Percentiles rank a stretch among this genome's conserved stretches.
Evolutionary conservation across 1,284 basidiomycete genomes (phyloP).

Genomic region (Leccinum pallidistipes): DNA sequence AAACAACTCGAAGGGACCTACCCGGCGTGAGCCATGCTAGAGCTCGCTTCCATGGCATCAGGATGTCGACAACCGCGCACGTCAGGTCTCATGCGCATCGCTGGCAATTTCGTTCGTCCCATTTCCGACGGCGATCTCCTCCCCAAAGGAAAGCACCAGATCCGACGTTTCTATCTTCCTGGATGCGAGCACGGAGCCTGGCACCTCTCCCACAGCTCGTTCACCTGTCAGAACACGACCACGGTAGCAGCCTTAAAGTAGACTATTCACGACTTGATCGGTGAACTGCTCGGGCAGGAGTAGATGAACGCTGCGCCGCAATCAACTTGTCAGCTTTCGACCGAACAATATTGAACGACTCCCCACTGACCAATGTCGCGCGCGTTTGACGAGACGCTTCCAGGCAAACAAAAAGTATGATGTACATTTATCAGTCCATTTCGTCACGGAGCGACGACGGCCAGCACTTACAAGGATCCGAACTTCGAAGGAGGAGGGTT

Average conservation of each 20-base stretch:
- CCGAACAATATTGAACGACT: background rate
- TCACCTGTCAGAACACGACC: conserved; percentile 56
- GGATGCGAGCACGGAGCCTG: no score
- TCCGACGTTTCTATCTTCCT: no score
- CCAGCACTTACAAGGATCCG: conserved; percentile 48
- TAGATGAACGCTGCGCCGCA: conserved; percentile 74
- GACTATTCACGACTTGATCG: conserved; percentile 83
- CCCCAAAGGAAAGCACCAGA: no score
- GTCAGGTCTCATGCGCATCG: no score
- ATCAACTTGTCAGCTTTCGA: conserved; percentile 8
- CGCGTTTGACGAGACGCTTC: conserved; percentile 45
- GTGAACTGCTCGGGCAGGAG: conserved; percentile 77
- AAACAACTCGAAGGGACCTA: no score
- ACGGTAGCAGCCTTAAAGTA: conserved; percentile 69
- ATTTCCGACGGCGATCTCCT: no score
- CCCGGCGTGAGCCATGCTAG: no score
- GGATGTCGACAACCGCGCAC: no score
- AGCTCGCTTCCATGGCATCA: no score
- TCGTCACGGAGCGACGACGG: conserved; percentile 7
- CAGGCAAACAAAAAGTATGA: conserved; percentile 78
- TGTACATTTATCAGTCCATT: conserved; percentile 22
- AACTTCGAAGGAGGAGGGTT: conserved; percentile 44
- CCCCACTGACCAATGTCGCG: conserved; percentile 55
- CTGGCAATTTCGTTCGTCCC: no score
- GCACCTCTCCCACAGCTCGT: conserved; percentile 48